Evolutionary conservation across 257 asterid species (phyloP).

Genomic region (Nicotiana tabacum): DNA sequence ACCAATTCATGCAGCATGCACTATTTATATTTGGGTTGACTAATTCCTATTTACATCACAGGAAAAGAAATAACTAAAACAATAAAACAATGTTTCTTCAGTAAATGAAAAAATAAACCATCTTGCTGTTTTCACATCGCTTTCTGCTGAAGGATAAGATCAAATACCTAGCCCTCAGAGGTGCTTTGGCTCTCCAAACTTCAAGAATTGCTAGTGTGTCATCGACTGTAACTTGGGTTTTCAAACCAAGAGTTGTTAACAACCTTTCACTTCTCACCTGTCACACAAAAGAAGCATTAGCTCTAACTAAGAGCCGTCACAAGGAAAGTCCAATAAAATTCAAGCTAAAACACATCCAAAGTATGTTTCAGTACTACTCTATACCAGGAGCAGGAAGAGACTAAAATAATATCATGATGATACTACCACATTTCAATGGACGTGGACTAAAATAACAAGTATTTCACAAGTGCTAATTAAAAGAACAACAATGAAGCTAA

Average conservation of each 20-base stretch:
- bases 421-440: background rate
- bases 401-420: background rate
- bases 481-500: background rate
- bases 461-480: background rate
- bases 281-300: background rate
- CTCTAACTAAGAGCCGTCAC: background rate
- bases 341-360: background rate
- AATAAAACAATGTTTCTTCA: background rate
- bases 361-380: background rate
- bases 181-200: conserved; percentile 10
- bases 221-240: conserved; percentile 10
- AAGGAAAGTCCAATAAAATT: background rate
- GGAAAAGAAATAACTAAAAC: background rate
- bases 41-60: background rate
- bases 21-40: background rate
- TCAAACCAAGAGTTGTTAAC: background rate
- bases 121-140: background rate
- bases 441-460: background rate
- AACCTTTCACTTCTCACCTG: conserved; percentile 15
- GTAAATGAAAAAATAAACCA: background rate
- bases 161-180: conserved; percentile 6
- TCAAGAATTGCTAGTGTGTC: conserved; percentile 11
- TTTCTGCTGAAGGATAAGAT: background rate
- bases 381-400: background rate
- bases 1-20: background rate